Evolutionary conservation across 352 stramenopile genomes (phyloP), one percentile per base, ranked within the genome.

Genomic region (Pythium dissotocum): DNA sequence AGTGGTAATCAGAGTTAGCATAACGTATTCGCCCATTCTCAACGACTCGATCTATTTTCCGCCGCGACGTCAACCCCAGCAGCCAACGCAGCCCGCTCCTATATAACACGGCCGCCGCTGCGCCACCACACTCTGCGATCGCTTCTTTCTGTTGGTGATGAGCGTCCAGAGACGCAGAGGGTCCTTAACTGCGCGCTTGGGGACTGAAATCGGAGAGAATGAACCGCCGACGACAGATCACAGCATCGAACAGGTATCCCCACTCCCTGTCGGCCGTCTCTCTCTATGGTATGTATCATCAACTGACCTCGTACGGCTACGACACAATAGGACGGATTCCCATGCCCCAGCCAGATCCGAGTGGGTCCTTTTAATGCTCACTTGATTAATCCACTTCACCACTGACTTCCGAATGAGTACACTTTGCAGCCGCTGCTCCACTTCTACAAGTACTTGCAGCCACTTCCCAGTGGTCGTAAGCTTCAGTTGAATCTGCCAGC

Each of bases 391-490:
- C 21, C 46, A 32, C 42, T 24, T 4, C 24, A 54, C 18, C 6
- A 13, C 46, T 54, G 46, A 28, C 42, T 7, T 13, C 18, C 14
- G 7, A 13, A 12, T 38, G 42, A 7, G 36, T 13, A 57, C 21
- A 24, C 21, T 18, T 56, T 52, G 26, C 8, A 89, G 81, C 83
- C 86, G 10, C 68, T 88, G 9, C 61, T 94, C 24, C 85, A 83
- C 69, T 94, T 94, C 63, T 94, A 89, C 78, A 94, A 94, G 74
- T 93, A 89, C 57, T 61, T 94, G 6, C 86, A 94, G 61, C 86
- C 86, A 9, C 75, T 90, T n/a, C 62, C 67, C 0, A 74, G 74
- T 21, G 67, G 63, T 16, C 75, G 73, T 13, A 80, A 82, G 30
- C 69, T 94, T 28, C 71, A 77, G 28, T 63, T 91, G 6, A 85